phyloP scores from a whole-genome alignment of 148 eudicot species.

The Persicaria tinctoria region DNA sequence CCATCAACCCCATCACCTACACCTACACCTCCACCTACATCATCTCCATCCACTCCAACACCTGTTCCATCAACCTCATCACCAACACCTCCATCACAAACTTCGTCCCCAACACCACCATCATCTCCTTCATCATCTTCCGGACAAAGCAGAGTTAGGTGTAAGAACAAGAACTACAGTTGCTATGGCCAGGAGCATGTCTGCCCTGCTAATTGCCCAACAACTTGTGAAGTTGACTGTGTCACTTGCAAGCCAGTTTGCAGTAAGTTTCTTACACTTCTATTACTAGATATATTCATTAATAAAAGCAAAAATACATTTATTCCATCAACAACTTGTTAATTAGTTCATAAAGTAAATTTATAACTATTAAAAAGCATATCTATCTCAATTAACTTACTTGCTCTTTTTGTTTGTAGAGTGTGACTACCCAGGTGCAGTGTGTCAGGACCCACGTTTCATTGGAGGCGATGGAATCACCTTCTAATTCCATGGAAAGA shows the following conservation, averaged over 20 bases:
- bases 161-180: constrained; percentile 28
- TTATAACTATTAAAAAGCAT: not conserved
- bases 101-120: not conserved
- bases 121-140: not conserved
- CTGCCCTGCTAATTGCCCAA: constrained; percentile 38
- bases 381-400: not conserved
- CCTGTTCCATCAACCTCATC: not conserved
- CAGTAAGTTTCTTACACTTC: constrained; percentile 21
- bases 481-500: constrained; percentile 51
- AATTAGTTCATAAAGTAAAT: not conserved
- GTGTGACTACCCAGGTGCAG: constrained; percentile 62
- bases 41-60: constrained; percentile 1
- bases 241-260: constrained; percentile 48
- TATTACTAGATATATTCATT: not conserved
- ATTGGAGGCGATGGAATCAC: constrained; percentile 14
- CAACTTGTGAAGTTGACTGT: constrained; percentile 43
- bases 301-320: not conserved
- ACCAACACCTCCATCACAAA: not conserved
- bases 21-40: constrained; percentile 8
- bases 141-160: constrained; percentile 28
- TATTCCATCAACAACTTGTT: not conserved
- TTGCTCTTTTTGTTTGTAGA: constrained; percentile 15
- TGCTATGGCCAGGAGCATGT: constrained; percentile 29
- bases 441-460: constrained; percentile 21
- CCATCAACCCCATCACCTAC: not conserved